Base-by-base conservation (phyloP, 1,139 yeast species). In the Candida smagusa region DNA sequence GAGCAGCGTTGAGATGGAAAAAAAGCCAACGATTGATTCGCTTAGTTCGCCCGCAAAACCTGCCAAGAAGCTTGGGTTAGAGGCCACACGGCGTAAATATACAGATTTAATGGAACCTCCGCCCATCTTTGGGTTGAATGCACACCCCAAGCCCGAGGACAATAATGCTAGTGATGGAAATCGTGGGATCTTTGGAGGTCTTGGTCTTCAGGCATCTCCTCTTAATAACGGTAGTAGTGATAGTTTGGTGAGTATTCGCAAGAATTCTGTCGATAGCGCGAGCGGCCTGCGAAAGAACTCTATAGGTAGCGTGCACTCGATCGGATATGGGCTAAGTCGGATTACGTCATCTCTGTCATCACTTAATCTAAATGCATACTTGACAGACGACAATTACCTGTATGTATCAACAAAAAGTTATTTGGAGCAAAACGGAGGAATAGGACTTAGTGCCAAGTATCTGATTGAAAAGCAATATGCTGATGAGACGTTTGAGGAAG, bases 291-390 rank as follows among this genome's bases (percentile, higher is more conserved):
- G 66, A 9, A 59, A 59, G 36, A 59, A 55, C 42, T 63, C 70
- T 9, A 34, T 55, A 9, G 35, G 45, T 3, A 58, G 65, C 2
- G 21, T 32, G 22, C 29, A 9, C 13, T 8, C 16, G 13, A 43
- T 40, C 24, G 60, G 54, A 4, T 53, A 52, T 37, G 62, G 61
- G 5, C 50, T 69, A 9, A 50, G 61, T 36, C 52, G 67, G 30
- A 66, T 70, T 24, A 59, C 74, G 30, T 67, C 74, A 44, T 65
- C 72, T 13, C 64, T 64, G 38, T 65, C 73, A 24, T 66, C 73
- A 27, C 56, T 71, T 30, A 71, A 71, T 44, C 58, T 71, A 36
- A 65, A 71, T 45, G 75, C 73, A 7, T 71, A 68, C 42, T 55
- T 71, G 35, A 68, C 74, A 4, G 75, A 69, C 42, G 71, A 63